Conservation (phyloP, 169 alveolate species). For the Eimeria sp. region DNA sequence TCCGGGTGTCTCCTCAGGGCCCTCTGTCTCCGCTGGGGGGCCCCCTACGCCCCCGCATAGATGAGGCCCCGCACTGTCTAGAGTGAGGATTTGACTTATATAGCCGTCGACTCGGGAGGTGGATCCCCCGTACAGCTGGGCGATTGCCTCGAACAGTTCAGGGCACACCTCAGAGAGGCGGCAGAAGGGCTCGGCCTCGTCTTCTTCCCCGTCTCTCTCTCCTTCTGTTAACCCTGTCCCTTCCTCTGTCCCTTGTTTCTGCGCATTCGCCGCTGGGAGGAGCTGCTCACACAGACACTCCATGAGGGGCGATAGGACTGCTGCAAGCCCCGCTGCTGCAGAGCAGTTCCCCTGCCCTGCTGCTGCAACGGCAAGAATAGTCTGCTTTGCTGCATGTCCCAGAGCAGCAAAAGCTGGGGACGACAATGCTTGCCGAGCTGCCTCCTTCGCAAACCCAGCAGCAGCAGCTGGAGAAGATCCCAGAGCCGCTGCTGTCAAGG, state of each 20-base stretch:
- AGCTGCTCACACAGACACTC: constrained; percentile 41
- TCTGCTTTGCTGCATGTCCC: constrained; percentile 13
- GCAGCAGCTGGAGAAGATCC: constrained; percentile 19
- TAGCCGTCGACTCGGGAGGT: constrained; percentile 48
- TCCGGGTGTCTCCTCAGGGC: neutral
- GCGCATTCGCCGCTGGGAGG: constrained; percentile 37
- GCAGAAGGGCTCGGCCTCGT: neutral
- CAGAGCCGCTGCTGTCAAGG: constrained; percentile 33
- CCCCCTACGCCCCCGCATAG: neutral
- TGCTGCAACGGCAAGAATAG: neutral
- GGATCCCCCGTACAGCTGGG: constrained; percentile 36
- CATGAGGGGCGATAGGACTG: constrained; percentile 31
- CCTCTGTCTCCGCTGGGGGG: constrained; percentile 1
- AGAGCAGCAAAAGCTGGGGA: constrained; percentile 27
- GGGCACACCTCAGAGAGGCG: constrained; percentile 59
- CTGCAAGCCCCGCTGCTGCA: constrained; percentile 13
- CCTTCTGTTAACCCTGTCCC: neutral
- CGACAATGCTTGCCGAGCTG: constrained; percentile 10
- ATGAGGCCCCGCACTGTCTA: constrained; percentile 18
- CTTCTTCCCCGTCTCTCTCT: neutral
- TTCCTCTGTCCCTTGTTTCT: neutral
- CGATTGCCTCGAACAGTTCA: constrained; percentile 41
- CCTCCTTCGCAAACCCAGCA: neutral
- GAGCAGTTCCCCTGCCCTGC: neutral
- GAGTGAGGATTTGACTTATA: constrained; percentile 21